Evolutionary conservation across 2,329 filamentous ascomycete species (phyloP).

Genomic region (Elsinoe fawcettii): DNA sequence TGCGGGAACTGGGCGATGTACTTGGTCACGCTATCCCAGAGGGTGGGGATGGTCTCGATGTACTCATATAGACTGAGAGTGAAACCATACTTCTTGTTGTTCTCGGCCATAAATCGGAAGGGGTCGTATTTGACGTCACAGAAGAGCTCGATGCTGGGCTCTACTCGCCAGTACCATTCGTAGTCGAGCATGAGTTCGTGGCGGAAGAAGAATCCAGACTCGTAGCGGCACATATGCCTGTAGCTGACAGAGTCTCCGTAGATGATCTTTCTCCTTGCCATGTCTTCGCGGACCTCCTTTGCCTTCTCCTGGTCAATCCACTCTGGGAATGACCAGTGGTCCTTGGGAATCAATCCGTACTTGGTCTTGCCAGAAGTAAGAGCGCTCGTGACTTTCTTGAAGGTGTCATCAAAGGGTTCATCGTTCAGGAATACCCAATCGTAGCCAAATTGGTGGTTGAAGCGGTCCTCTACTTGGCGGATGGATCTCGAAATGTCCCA

Average conservation of each 20-base stretch:
- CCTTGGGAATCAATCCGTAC: conserved; percentile 80
- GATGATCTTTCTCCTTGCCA: conserved; percentile 91
- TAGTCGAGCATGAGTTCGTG: conserved; percentile 90
- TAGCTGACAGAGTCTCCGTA: conserved; percentile 97
- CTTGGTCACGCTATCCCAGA: conserved; percentile 92
- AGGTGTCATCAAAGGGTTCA: conserved; percentile 82
- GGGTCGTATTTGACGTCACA: conserved; percentile 94
- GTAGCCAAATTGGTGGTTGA: conserved; percentile 94
- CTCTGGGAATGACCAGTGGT: conserved; percentile 96
- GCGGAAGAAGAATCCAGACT: conserved; percentile 98
- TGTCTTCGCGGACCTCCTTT: conserved; percentile 81
- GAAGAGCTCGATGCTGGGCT: conserved; percentile 92
- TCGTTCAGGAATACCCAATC: conserved; percentile 99
- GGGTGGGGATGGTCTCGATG: conserved; percentile 85
- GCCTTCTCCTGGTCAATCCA: conserved; percentile 96
- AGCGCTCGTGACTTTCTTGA: conserved; percentile 83
- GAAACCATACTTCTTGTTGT: conserved; percentile 98
- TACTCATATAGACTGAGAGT: conserved; percentile 95
- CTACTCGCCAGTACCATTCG: conserved; percentile 99
- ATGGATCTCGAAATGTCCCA: conserved; percentile 98
- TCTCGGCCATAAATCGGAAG: conserved; percentile 92
- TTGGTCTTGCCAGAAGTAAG: conserved; percentile 88
- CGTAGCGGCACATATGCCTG: conserved; percentile 98
- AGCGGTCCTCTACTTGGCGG: conserved; percentile 92
- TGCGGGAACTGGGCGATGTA: conserved; percentile 88